These are phyloP conservation scores for Crithidia thermophila DNA, from an alignment of 208 protist genomes.

Conservation along the genomic window DNA sequence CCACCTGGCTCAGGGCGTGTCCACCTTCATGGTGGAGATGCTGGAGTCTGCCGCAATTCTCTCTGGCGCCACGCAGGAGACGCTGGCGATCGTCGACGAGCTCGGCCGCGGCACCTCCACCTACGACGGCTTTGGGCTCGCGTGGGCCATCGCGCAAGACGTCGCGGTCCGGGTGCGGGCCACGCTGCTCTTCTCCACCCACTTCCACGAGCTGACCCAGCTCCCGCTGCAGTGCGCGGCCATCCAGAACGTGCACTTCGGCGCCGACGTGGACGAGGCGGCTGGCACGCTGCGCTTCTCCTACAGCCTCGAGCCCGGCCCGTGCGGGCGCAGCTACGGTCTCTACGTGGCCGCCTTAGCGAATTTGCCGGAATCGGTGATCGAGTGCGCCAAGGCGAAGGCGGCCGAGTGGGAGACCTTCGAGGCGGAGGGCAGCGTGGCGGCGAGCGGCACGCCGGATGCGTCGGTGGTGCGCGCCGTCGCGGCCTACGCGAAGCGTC, in stretches of 20 bases:
- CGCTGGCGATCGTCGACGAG: slow-evolving; percentile 99
- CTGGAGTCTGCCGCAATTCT: slow-evolving; percentile 98
- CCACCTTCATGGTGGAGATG: slow-evolving; percentile 99
- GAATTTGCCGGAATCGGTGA: slow-evolving; percentile 82
- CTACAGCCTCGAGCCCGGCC: slow-evolving; percentile 84
- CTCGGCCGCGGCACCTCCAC: slow-evolving; percentile 99
- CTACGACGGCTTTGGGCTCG: slow-evolving; percentile 99
- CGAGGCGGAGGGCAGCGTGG: slow-evolving; percentile 32
- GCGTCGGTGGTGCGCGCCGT: slow-evolving; percentile 42
- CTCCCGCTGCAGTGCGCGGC: slow-evolving; percentile 65
- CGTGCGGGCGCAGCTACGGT: slow-evolving; percentile 93
- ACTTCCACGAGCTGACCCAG: slow-evolving; percentile 99
- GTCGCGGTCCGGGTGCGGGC: slow-evolving; percentile 80
- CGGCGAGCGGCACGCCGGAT: slow-evolving; percentile 7
- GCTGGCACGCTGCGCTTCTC: slow-evolving; percentile 82
- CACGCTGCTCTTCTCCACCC: slow-evolving; percentile 98
- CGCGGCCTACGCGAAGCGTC: slow-evolving; percentile 66
- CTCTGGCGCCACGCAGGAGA: slow-evolving; percentile 92
- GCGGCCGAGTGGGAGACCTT: slow-evolving; percentile 87
- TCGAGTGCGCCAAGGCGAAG: slow-evolving; percentile 79
- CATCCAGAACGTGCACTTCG: slow-evolving; percentile 86
- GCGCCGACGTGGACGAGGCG: slow-evolving; percentile 66
- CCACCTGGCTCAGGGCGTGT: slow-evolving; percentile 93
- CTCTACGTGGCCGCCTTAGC: slow-evolving; percentile 92
- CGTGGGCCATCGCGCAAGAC: slow-evolving; percentile 98